Evolutionary conservation across 352 stramenopile species (phyloP).

Genomic region (Phytopythium cucurbitacearum): DNA sequence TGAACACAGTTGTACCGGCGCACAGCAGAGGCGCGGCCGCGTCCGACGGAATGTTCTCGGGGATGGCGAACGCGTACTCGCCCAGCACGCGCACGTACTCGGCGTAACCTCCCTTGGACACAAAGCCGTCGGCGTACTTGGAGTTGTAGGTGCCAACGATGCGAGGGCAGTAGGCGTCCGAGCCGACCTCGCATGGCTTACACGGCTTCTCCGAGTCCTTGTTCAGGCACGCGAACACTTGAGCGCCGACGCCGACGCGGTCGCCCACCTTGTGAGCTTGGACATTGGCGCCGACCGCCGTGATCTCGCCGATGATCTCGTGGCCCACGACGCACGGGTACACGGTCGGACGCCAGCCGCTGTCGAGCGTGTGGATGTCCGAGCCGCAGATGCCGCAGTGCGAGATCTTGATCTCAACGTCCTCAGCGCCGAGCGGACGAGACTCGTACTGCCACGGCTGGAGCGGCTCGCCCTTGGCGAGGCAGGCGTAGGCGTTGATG

Average conservation of each 20-base stretch:
- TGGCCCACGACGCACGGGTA: slow-evolving; percentile 43
- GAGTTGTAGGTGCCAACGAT: slow-evolving; percentile 47
- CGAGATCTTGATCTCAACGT: slow-evolving; percentile 48
- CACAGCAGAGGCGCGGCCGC: slow-evolving; percentile 56
- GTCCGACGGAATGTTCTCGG: slow-evolving; percentile 36
- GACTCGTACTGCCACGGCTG: slow-evolving; percentile 35
- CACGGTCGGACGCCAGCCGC: slow-evolving; percentile 23
- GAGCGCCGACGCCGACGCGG: slow-evolving; percentile 59
- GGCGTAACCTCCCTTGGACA: slow-evolving; percentile 52
- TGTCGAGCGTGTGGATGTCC: slow-evolving; percentile 21
- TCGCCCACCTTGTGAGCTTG: slow-evolving; percentile 64
- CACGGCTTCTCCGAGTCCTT: slow-evolving; percentile 47
- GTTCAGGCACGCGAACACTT: slow-evolving; percentile 58
- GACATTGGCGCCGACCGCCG: slow-evolving; percentile 25
- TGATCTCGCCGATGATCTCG: slow-evolving; percentile 35
- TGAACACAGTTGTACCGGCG: slow-evolving; percentile 78
- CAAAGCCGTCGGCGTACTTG: slow-evolving; percentile 32
- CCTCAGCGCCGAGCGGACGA: slow-evolving; percentile 25
- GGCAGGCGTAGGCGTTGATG: slow-evolving; percentile 37
- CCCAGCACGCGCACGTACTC: slow-evolving; percentile 54
- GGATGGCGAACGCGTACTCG: slow-evolving; percentile 62
- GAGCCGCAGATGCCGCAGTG: slow-evolving; percentile 41
- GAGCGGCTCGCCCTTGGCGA: slow-evolving; percentile 22
- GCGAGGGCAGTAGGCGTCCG: slow-evolving; percentile 59
- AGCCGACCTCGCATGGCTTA: slow-evolving; percentile 40